Conservation (phyloP, 768 basidiomycete genomes). For the Fomitopsis pulvina region DNA sequence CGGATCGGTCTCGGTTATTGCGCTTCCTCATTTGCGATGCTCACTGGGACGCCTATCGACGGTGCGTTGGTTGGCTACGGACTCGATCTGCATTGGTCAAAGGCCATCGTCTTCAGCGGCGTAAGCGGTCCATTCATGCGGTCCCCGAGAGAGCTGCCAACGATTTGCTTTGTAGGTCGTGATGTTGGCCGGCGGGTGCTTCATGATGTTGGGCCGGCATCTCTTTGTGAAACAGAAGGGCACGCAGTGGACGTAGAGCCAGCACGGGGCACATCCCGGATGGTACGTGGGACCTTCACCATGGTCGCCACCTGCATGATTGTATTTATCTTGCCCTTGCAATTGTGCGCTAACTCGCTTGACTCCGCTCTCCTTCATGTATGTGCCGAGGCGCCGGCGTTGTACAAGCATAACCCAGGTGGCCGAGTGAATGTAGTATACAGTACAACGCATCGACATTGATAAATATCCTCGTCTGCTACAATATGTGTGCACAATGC, state of each 20-base stretch:
- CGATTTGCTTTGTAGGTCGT: not conserved
- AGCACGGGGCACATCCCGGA: too few species aligned
- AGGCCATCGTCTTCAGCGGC: constrained; percentile 16
- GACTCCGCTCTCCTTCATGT: too few species aligned
- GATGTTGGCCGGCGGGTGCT: not conserved
- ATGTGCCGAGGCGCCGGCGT: too few species aligned
- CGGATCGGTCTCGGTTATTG: constrained; percentile 19
- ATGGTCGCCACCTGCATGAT: too few species aligned
- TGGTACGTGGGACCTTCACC: too few species aligned
- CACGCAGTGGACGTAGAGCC: constrained; percentile 5
- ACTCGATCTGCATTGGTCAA: constrained; percentile 11
- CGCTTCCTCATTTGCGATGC: constrained; percentile 12
- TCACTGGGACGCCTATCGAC: constrained; percentile 21
- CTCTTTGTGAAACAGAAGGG: constrained; percentile 1
- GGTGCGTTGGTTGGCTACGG: constrained; percentile 15
- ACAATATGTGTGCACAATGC: not conserved
- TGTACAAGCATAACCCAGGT: too few species aligned
- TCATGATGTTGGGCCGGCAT: not conserved
- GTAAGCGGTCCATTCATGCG: constrained; percentile 7
- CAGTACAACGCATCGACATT: too few species aligned
- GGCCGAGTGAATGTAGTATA: too few species aligned
- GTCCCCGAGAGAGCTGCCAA: not conserved
- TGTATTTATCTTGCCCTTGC: not conserved
- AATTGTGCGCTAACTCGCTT: too few species aligned
- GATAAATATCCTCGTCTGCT: not conserved